These are phyloP conservation scores for Fagopyrum esculentum DNA, from an alignment of 148 eudicot species.

Conservation along the genomic window DNA sequence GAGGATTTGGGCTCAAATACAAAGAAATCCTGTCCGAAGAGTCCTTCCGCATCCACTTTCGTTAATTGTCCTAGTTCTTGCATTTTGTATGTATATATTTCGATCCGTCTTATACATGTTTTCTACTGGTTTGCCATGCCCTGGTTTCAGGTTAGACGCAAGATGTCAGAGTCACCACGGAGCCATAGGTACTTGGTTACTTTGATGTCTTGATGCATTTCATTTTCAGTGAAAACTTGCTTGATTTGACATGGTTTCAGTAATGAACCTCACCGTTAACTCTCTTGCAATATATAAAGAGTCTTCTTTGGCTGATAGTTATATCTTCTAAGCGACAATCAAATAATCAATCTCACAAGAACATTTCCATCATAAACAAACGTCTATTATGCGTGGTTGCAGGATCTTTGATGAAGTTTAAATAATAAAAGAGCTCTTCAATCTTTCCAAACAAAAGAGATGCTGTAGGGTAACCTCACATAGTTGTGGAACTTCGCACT, in stretches of 20 bases:
- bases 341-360: neutral
- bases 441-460: neutral
- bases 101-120: neutral
- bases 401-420: neutral
- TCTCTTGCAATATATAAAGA: neutral
- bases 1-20: neutral
- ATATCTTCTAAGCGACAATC: neutral
- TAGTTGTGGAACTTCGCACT: neutral
- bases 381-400: neutral
- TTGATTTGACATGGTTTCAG: neutral
- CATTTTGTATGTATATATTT: neutral
- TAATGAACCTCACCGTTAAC: neutral
- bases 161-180: constrained; percentile 60
- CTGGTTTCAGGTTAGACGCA: constrained; percentile 54
- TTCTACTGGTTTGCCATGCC: constrained; percentile 12
- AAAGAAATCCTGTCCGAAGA: neutral
- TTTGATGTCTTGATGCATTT: neutral
- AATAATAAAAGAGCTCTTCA: neutral
- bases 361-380: neutral
- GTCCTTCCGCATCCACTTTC: neutral
- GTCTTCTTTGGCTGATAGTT: neutral
- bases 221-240: neutral
- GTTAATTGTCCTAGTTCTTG: neutral
- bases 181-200: constrained; percentile 44
- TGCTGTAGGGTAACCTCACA: neutral